Evolutionary conservation across 805 yeast species (phyloP), one percentile per base, ranked within the genome.

Genomic region (Kluyveromyces siamensis): DNA sequence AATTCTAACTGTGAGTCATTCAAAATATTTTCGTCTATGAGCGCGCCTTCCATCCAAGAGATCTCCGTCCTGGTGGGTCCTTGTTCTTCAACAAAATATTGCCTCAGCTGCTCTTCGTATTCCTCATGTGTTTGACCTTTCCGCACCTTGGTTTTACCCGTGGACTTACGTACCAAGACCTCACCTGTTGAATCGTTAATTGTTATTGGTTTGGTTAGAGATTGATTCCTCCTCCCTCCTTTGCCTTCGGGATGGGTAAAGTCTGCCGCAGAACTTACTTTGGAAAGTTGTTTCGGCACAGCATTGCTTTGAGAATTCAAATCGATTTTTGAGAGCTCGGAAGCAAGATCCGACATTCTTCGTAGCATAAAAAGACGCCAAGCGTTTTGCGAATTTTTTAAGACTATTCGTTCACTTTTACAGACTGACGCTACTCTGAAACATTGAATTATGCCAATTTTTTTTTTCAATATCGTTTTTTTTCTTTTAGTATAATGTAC

Each of bases 71-170:
- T 57, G 1, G 70, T 66, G 0, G 95, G 93, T 0, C 95, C 95
- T 0, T 69, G 46, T 27, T 61, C 62, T 9, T 55, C 60, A 0
- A 55, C 44, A 52, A 64, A 65, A 58, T 79, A 87, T 56, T 73
- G 76, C 2, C 53, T 52, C 51, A 69, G 67, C 62, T 88, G 91
- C 8, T 50, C 58, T 35, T 60, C 66, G 54, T 68, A 88, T 49
- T 77, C 84, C 47, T 81, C 90, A 40, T 79, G 80, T 0, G 83
- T 59, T 60, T 88, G 96, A 0, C 81, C 82, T 56, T 84, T 87
- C 40, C 96, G 74, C 25, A 72, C 62, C 48, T 72, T 75, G 3
- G 62, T 59, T 48, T 72, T 67, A 0, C 81, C 81, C 1, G 77
- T 72, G 0, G 75, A 68, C 49, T 70, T 75, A 36, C 66, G 62